phyloP scores from a whole-genome alignment of 352 stramenopile genomes.

The Phytophthora meadii region DNA sequence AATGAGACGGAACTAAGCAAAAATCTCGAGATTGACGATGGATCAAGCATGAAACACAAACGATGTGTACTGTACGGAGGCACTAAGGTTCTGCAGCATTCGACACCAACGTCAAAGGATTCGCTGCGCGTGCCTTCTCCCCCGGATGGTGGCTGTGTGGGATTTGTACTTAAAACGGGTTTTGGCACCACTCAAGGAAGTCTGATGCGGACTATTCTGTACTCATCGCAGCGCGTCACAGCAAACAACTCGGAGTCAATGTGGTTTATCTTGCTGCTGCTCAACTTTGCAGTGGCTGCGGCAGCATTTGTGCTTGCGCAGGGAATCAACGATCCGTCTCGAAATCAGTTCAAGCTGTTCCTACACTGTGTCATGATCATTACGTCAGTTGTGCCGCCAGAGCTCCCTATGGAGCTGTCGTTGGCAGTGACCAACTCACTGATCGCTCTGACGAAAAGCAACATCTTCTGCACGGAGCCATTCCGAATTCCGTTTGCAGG shows the following conservation, averaged over 20 bases:
- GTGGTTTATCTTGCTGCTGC: conserved; percentile 95
- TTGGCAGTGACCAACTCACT: conserved; percentile 98
- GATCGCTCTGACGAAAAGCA: conserved; percentile 93
- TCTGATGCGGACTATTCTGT: conserved; percentile 98
- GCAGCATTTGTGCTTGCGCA: conserved; percentile 94
- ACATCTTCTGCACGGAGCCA: conserved; percentile 98
- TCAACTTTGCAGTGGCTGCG: conserved; percentile 96
- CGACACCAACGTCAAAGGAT: conserved; percentile 47
- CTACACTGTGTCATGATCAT: conserved; percentile 99
- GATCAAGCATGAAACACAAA: conserved; percentile 87
- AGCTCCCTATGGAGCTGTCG: conserved; percentile 98
- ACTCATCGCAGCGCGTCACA: conserved; percentile 96
- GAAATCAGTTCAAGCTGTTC: conserved; percentile 96
- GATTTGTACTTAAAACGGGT: conserved; percentile 96
- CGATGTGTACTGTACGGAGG: conserved; percentile 94
- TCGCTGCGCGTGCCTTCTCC: conserved; percentile 56
- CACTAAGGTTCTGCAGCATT: conserved; percentile 89
- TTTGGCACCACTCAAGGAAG: conserved; percentile 98
- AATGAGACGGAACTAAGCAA: conserved; percentile 72
- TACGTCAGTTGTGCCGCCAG: conserved; percentile 97
- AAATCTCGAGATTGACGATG: conserved; percentile 68
- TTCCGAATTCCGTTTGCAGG: conserved; percentile 98
- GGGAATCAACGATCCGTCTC: conserved; percentile 86
- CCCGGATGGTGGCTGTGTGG: conserved; percentile 93
- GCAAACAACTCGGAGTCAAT: conserved; percentile 97